These are phyloP conservation scores for Apiotrichum sp. DNA, from an alignment of 1,284 basidiomycete genomes.

Conservation along the genomic window DNA sequence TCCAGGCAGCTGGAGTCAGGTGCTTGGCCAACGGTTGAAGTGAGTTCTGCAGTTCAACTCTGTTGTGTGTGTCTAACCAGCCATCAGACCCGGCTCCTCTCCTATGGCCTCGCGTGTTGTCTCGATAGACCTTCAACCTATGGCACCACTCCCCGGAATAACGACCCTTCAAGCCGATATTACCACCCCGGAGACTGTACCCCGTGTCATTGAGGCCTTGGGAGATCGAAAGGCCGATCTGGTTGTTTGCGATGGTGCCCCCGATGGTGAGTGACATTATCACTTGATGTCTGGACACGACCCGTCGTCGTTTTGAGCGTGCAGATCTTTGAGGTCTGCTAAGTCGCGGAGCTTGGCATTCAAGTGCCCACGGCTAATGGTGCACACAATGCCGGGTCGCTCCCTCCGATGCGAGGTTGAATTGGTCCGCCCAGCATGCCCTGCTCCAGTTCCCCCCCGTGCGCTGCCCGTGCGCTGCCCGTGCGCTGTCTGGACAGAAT, in stretches of 20 bases:
- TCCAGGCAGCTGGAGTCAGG: constrained; percentile 50
- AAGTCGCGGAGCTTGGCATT: no score
- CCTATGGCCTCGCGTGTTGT: constrained; percentile 45
- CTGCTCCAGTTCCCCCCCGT: no score
- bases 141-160: constrained; percentile 54
- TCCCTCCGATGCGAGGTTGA: no score
- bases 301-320: no score
- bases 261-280: constrained; percentile 47
- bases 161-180: constrained; percentile 55
- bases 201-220: constrained; percentile 51
- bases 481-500: no score
- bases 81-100: not conserved
- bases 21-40: constrained; percentile 41
- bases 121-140: constrained; percentile 55
- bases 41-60: constrained; percentile 11
- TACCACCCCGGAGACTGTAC: constrained; percentile 51
- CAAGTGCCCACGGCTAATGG: no score
- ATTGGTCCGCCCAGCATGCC: no score
- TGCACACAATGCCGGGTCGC: no score
- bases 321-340: no score
- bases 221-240: constrained; percentile 51
- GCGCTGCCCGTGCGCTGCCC: no score
- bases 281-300: no score
- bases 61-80: not conserved
- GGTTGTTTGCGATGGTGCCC: constrained; percentile 57